A percentile compares a stretch with the other conserved stretches of the same genome.
phyloP scores from a whole-genome alignment of 176 grass and related monocot genomes.

The Triticum urartu region DNA sequence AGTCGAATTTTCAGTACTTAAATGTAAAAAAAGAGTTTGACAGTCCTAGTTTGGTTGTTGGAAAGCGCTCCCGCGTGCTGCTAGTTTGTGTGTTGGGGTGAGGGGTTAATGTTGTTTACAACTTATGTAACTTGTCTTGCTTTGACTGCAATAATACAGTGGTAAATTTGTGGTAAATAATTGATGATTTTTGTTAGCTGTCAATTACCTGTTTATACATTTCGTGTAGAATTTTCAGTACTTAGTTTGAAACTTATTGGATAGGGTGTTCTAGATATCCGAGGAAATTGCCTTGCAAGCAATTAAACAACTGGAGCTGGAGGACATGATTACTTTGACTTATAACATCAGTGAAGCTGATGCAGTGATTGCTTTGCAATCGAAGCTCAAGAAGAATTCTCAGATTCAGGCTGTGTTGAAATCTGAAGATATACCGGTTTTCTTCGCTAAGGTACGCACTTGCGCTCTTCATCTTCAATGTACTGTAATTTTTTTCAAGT shows the following conservation, averaged over 20 bases:
- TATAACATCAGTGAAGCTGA: constrained; percentile 78
- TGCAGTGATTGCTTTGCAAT: constrained; percentile 70
- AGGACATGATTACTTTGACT: constrained; percentile 52
- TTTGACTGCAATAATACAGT: not conserved
- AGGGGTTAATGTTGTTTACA: not conserved
- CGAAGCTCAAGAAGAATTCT: constrained; percentile 81
- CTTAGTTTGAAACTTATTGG: constrained; percentile 56
- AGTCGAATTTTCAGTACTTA: too few relatives aligned
- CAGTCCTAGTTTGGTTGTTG: not conserved
- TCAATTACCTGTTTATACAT: not conserved
- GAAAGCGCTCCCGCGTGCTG: too few relatives aligned
- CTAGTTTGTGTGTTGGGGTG: not conserved
- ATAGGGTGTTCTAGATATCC: constrained; percentile 88
- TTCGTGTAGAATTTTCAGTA: constrained; percentile 15
- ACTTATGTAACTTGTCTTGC: not conserved
- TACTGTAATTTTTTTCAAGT: not conserved
- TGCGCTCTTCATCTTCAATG: not conserved
- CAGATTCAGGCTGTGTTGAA: constrained; percentile 70
- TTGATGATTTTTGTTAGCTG: not conserved
- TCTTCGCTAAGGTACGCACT: constrained; percentile 64
- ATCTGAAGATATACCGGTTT: constrained; percentile 69
- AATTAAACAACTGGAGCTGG: constrained; percentile 72
- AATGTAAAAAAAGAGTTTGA: too few relatives aligned
- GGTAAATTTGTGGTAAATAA: not conserved
- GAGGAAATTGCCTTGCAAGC: constrained; percentile 69